A percentile compares a stretch with the other conserved stretches of the same genome.
These are phyloP conservation scores for Stentor roeselii DNA, from an alignment of 73 alveolate genomes.

Conservation along the genomic window DNA sequence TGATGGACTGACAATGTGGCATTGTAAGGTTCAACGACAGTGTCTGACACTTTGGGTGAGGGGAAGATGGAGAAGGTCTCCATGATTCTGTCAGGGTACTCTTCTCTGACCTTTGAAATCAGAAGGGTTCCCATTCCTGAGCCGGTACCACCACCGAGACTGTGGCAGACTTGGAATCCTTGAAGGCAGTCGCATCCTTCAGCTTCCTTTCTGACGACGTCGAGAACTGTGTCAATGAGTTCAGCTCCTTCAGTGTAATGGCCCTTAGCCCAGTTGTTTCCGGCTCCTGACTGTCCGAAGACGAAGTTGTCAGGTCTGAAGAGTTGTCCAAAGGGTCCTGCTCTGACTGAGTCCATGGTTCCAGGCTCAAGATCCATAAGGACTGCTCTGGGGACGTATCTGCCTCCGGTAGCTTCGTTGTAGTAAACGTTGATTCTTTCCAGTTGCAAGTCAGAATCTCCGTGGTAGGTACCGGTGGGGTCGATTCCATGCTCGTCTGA, in stretches of 20 bases:
- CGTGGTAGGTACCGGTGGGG: conserved; percentile 98
- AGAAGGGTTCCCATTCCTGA: conserved; percentile 98
- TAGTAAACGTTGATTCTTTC: conserved; percentile 95
- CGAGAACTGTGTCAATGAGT: conserved; percentile 89
- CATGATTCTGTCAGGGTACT: conserved; percentile 96
- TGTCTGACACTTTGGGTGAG: conserved; percentile 91
- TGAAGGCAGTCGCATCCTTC: conserved; percentile 96
- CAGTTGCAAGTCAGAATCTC: conserved; percentile 95
- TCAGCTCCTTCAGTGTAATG: conserved; percentile 98
- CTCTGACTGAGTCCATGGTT: conserved; percentile 98
- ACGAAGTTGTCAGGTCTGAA: conserved; percentile 99
- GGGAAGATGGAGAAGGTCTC: conserved; percentile 97
- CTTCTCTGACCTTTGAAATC: conserved; percentile 95
- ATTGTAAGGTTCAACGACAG: conserved; percentile 99
- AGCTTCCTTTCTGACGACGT: conserved; percentile 95
- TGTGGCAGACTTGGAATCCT: conserved; percentile 94
- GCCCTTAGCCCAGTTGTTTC: conserved; percentile 99
- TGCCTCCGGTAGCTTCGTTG: conserved; percentile 98
- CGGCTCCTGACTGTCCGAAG: conserved; percentile 97
- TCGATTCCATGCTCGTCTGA: conserved; percentile 99
- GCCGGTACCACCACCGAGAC: conserved; percentile 98
- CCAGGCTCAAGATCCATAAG: conserved; percentile 99
- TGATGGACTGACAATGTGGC: conserved; percentile 98
- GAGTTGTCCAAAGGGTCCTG: conserved; percentile 98
- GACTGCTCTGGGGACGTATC: conserved; percentile 98